phyloP scores from a whole-genome alignment of 148 eudicot genomes.

The Bassia scoparia region DNA sequence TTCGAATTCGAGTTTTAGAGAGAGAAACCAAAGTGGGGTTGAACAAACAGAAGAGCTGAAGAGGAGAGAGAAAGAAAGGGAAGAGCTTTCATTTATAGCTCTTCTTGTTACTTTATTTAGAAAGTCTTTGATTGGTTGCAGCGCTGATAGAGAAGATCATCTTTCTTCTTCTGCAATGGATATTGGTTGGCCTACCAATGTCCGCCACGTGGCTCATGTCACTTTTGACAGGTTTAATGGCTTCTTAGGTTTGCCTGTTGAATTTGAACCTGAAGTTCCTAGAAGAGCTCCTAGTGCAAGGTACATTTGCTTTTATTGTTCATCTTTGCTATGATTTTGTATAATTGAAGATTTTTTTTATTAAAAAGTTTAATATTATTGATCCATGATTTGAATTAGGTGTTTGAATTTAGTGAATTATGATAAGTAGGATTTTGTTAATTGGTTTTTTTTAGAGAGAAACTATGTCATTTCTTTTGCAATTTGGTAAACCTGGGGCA shows the following conservation, averaged over 20 bases:
- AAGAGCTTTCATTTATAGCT: constrained; percentile 67
- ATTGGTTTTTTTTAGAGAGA: not conserved
- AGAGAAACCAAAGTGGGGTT: constrained; percentile 11
- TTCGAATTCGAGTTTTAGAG: constrained; percentile 18
- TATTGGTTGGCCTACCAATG: constrained; percentile 93
- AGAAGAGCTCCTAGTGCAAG: constrained; percentile 97
- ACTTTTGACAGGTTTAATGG: constrained; percentile 95
- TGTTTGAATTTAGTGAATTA: constrained; percentile 18
- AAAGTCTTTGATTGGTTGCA: constrained; percentile 71
- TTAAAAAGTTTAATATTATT: constrained; percentile 14
- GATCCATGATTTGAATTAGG: constrained; percentile 14
- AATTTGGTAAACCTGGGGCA: constrained; percentile 12
- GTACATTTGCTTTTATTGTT: constrained; percentile 39
- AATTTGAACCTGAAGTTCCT: constrained; percentile 95
- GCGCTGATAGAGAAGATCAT: constrained; percentile 33
- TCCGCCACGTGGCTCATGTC: constrained; percentile 94
- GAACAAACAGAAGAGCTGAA: constrained; percentile 38
- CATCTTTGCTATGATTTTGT: constrained; percentile 1
- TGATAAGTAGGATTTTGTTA: constrained; percentile 4
- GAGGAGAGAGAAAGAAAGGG: constrained; percentile 54
- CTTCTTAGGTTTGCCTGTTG: constrained; percentile 98
- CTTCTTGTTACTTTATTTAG: constrained; percentile 63
- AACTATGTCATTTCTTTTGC: not conserved
- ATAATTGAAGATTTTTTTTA: not conserved
- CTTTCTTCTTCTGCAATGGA: constrained; percentile 58